A percentile compares a stretch with the other conserved stretches of the same genome.
These are phyloP conservation scores for Pinus taeda DNA, from an alignment of 75 land plant species.

Conservation along the genomic window DNA sequence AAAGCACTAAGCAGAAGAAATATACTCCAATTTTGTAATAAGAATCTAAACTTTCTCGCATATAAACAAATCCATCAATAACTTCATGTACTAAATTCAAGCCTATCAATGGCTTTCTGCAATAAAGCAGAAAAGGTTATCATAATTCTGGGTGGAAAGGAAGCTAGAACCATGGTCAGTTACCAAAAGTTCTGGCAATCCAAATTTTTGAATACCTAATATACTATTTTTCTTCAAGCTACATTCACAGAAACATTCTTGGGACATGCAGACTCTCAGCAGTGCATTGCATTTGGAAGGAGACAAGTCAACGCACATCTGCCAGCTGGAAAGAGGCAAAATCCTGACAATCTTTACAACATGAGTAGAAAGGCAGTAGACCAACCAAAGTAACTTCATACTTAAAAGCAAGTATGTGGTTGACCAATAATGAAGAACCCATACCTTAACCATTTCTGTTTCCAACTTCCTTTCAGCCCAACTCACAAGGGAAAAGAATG, in stretches of 20 bases:
- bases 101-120: constrained; percentile 1
- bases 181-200: constrained; percentile 4
- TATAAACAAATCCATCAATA: constrained; percentile 7
- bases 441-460: constrained; percentile 5
- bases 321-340: too few relatives aligned
- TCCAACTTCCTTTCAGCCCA: constrained; percentile 3
- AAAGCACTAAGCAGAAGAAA: constrained; percentile 2
- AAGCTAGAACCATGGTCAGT: constrained; percentile 7
- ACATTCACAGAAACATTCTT: constrained; percentile 4
- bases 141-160: not conserved
- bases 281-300: too few relatives aligned
- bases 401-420: constrained; percentile 3
- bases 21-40: constrained; percentile 1
- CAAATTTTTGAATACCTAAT: constrained; percentile 6
- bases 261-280: not conserved
- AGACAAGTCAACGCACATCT: too few relatives aligned
- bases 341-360: too few relatives aligned
- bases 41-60: constrained; percentile 1
- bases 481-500: constrained; percentile 2
- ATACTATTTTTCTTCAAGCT: constrained; percentile 1
- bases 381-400: constrained; percentile 4
- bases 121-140: constrained; percentile 1
- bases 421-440: constrained; percentile 1
- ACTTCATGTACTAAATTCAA: not conserved
- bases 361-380: not conserved